A percentile compares a stretch with the other conserved stretches of the same genome.
Conservation (phyloP, 345 rosid species). For the Camelina laxa region DNA sequence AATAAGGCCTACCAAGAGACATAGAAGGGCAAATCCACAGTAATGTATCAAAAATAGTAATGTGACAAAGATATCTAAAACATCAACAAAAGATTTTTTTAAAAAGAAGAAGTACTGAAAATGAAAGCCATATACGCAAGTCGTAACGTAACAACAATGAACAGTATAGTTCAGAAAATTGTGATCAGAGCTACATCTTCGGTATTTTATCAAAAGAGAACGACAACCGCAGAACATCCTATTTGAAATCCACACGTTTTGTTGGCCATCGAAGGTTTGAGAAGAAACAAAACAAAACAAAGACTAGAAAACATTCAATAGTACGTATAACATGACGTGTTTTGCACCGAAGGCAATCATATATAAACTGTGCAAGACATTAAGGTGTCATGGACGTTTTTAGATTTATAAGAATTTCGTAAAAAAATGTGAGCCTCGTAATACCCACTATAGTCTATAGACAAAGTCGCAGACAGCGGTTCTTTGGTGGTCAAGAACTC, state of each 20-base stretch:
- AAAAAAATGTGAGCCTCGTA: slow-evolving; percentile 31
- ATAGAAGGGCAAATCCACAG: background rate
- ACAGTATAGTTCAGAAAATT: background rate
- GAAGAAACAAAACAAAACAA: background rate
- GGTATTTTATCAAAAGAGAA: background rate
- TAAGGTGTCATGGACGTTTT: background rate
- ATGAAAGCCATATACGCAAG: background rate
- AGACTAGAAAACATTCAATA: background rate
- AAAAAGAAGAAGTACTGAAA: too few species aligned
- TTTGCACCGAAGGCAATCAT: background rate
- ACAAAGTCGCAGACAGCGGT: slow-evolving; percentile 18
- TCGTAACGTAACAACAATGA: background rate
- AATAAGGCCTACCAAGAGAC: background rate
- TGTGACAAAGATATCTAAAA: background rate
- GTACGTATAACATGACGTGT: background rate
- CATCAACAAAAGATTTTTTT: too few species aligned
- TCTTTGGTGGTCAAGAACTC: slow-evolving; percentile 24
- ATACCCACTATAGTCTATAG: background rate
- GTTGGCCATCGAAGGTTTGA: background rate
- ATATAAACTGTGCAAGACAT: background rate
- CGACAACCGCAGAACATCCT: background rate
- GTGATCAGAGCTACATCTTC: background rate
- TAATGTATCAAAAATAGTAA: background rate
- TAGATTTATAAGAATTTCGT: background rate
- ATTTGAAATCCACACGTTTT: background rate